Evolutionary conservation across 306 rosid species (phyloP), one percentile per base, ranked within the genome.

Genomic region (Corylus americana): DNA sequence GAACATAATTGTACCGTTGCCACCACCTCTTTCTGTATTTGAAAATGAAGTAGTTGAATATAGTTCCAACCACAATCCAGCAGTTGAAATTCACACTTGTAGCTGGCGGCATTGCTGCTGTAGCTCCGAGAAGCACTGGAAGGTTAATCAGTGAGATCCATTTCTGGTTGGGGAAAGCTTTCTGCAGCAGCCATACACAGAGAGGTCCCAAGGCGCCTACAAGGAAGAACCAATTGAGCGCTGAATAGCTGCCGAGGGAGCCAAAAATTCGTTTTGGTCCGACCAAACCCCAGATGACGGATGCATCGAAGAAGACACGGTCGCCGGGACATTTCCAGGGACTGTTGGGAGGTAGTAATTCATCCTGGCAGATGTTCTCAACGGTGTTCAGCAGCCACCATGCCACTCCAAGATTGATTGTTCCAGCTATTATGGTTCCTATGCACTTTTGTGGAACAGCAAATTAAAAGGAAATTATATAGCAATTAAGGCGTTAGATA

Each of bases 151-250:
- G 77, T 2, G 89, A 86, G 69, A 92, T 92, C 97, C 97, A 91
- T 29, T 87, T 75, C n/a, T 91, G 94, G 74, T 45, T 81, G 9
- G 97, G 97, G 78, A 83, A 91, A 80, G 89, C 85, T 74, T 63
- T 92, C 55, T 91, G 97, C 42, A 89, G 71, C 54, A 88, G 53
- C 94, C 94, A 92, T 67, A 92, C 91, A 45, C 91, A 37, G 69
- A 91, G 14, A 0, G 96, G 97, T 25, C 97, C 95, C 0, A 91
- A 2, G 55, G 92, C 91, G 61, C 97, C 97, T 50, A 87, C 91
- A 20, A 93, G 81, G 82, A 93, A 93, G 90, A 91, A 93, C 97
- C 96, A 93, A 72, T 93, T 93, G 90, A 93, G 83, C 71, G 88
- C 77, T 12, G 73, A 51, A 78, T 93, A 93, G 86, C 86, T 87